Base-by-base conservation (phyloP, 2,329 filamentous ascomycete genomes). In the Didymosphaeria variabile region DNA sequence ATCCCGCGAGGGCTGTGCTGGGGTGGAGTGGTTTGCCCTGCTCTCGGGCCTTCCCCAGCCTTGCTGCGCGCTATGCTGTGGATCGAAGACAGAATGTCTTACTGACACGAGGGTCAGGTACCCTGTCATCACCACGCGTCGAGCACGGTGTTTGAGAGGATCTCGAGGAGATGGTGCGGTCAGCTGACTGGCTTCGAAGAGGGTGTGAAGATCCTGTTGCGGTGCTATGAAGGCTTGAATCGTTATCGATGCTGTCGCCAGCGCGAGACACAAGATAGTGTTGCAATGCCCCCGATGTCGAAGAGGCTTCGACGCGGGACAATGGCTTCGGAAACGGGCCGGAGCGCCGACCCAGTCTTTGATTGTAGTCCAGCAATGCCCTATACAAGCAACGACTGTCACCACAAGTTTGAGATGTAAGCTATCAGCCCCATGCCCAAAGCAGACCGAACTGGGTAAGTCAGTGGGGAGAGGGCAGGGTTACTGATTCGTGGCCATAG, bases 151-250 rank as follows among this genome's bases (percentile, higher is more conserved):
- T 62, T 36, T 59, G 5, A 53, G 56, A 56, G 38, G 55, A 56
- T 62, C 56, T 40, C 38, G 51, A 56, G 51, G 21, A n/a, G 29
- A 26, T n/a, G 59, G 5, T 19, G 32, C 26, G 9, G 55, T 56
- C 49, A 53, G 60, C 60, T 62, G 54, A 59, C 52, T 40, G 47
- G 59, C 42, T 32, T 54, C 32, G 59, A 36, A 32, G 52, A 21
- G 26, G 7, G 6, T 49, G 26, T 19, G 13, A 21, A 45, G 15
- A n/a, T 12, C 26, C n/a, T 29, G 26, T 12, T 36, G 19, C 19
- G 32, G 26, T 51, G 44, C 45, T 12, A 19, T 23, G 8, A 31
- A 12, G 23, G 17, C 51, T n/a, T 31, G 38, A 4, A 15, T n/a
- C 12, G 15, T 54, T 2, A 15, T 17, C 36, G 26, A 26, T 23